Percentiles rank a stretch among this genome's conserved stretches.
Conservation (phyloP, 2,329 filamentous ascomycete genomes). For the Tricladium varicosporioides region DNA sequence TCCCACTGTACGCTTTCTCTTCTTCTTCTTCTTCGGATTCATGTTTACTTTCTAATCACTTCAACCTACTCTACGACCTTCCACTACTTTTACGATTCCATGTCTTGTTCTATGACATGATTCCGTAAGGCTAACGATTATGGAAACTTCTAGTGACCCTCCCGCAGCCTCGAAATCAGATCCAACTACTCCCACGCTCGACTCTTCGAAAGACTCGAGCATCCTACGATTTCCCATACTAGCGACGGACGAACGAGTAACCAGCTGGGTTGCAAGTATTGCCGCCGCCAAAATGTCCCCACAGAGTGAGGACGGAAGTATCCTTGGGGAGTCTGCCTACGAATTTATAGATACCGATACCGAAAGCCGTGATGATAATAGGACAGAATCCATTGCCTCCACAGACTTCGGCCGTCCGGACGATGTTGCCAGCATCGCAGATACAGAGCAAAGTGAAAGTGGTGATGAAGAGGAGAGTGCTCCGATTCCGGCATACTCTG, state of each 20-base stretch:
- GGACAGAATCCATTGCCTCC: slow-evolving; percentile 35
- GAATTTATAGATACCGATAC: slow-evolving; percentile 36
- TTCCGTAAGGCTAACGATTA: slow-evolving; percentile 31
- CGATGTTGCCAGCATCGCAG: slow-evolving; percentile 36
- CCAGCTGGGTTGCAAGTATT: slow-evolving; percentile 29
- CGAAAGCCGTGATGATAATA: slow-evolving; percentile 34
- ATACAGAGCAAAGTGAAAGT: slow-evolving; percentile 35
- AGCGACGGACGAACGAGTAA: slow-evolving; percentile 28
- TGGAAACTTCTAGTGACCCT: slow-evolving; percentile 28
- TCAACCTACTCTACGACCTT: slow-evolving; percentile 9
- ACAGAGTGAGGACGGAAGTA: slow-evolving; percentile 31
- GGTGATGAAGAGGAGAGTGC: slow-evolving; percentile 27
- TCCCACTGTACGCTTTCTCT: slow-evolving; percentile 16
- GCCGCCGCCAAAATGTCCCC: slow-evolving; percentile 29
- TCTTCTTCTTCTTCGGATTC: neutral
- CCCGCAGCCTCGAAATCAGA: slow-evolving; percentile 13
- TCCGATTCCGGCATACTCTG: slow-evolving; percentile 22
- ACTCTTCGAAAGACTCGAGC: slow-evolving; percentile 14
- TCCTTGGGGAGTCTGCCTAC: slow-evolving; percentile 33
- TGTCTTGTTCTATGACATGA: slow-evolving; percentile 22
- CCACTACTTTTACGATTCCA: neutral
- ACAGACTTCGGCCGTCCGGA: slow-evolving; percentile 35
- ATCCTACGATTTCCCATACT: slow-evolving; percentile 28
- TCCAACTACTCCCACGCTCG: slow-evolving; percentile 9
- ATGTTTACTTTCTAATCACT: slow-evolving; percentile 1